Percentiles rank a stretch among this genome's conserved stretches.
These are phyloP conservation scores for Colletotrichum brevisporum DNA, from an alignment of 2,329 filamentous ascomycete genomes.

Conservation along the genomic window DNA sequence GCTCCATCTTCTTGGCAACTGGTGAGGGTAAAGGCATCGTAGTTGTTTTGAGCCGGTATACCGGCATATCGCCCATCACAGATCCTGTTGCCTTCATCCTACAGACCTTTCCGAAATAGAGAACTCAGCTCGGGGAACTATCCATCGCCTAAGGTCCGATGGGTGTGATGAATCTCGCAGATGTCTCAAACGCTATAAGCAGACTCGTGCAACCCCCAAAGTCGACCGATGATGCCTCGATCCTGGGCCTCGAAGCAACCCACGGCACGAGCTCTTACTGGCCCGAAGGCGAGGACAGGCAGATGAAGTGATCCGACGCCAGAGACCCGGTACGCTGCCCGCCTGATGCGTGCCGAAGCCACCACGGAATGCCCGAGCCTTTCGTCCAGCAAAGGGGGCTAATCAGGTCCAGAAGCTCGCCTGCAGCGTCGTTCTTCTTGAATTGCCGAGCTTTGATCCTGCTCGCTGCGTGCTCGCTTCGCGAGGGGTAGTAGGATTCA, in stretches of 20 bases:
- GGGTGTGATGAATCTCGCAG: constrained; percentile 20
- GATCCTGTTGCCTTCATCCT: not conserved
- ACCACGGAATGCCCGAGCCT: constrained; percentile 13
- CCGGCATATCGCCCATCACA: not conserved
- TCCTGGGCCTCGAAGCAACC: not conserved
- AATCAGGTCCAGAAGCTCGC: constrained; percentile 1
- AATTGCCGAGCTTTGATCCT: not conserved
- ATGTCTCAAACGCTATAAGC: constrained; percentile 8
- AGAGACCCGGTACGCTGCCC: not conserved
- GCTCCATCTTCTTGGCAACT: not conserved
- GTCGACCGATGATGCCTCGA: not conserved
- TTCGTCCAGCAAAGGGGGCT: not conserved
- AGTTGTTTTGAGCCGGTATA: constrained; percentile 6
- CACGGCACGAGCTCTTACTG: not conserved
- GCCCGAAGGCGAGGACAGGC: not conserved
- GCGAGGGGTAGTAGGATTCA: not conserved
- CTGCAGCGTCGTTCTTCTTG: constrained; percentile 1
- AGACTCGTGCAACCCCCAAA: not conserved
- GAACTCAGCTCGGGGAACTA: not conserved
- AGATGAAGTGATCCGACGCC: constrained; percentile 1
- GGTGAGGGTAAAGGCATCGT: not conserved
- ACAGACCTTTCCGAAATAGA: constrained; percentile 15
- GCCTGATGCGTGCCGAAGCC: constrained; percentile 11
- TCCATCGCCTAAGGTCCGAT: not conserved
- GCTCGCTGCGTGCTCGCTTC: not conserved